Conservation (phyloP, 805 yeast species). For the Grigorovia humatica region DNA sequence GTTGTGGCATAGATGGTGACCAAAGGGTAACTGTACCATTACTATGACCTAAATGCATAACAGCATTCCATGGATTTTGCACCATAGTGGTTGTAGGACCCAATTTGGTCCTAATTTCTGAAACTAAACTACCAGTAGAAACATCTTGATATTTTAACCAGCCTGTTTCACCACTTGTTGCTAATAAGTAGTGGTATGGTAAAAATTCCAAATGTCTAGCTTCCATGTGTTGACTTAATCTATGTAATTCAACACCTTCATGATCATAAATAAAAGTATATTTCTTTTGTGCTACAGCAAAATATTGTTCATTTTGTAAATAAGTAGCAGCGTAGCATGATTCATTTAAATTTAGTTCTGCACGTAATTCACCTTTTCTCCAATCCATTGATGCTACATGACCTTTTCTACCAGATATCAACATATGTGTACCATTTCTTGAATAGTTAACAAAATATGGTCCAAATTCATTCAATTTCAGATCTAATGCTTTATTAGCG, state of each 20-base stretch:
- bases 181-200: constrained; percentile 85
- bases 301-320: constrained; percentile 83
- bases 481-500: constrained; percentile 61
- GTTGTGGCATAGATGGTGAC: constrained; percentile 83
- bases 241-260: constrained; percentile 84
- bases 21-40: constrained; percentile 89
- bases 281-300: constrained; percentile 95
- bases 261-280: constrained; percentile 87
- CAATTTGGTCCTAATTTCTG: constrained; percentile 74
- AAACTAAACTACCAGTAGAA: constrained; percentile 77
- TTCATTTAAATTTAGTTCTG: constrained; percentile 80
- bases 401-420: constrained; percentile 84
- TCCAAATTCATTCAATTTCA: constrained; percentile 68
- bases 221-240: constrained; percentile 83
- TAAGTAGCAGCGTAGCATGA: constrained; percentile 85
- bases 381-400: constrained; percentile 95
- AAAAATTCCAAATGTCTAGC: constrained; percentile 73
- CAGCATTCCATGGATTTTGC: constrained; percentile 93
- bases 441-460: constrained; percentile 79
- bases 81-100: constrained; percentile 87
- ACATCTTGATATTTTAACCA: constrained; percentile 89
- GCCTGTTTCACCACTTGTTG: constrained; percentile 84
- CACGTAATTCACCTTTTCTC: constrained; percentile 72
- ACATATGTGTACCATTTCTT: constrained; percentile 75
- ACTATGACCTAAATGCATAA: constrained; percentile 84